Percentiles rank a stretch among this genome's conserved stretches.
Conservation (phyloP, 2,329 filamentous ascomycete species). For the Epichloe sibirici region DNA sequence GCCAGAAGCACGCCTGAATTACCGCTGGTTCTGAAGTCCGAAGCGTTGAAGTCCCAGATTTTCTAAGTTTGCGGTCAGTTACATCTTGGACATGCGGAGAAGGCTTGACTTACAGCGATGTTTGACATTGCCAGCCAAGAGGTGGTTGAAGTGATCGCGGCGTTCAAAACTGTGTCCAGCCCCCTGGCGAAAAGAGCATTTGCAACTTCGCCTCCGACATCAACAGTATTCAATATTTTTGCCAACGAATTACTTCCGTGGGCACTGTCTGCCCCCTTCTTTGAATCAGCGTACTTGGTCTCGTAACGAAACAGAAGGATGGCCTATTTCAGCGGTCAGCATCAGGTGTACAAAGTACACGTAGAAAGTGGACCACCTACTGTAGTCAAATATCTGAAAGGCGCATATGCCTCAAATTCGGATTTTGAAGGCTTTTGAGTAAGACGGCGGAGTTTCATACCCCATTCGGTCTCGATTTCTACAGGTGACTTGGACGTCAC, state of each 20-base stretch:
- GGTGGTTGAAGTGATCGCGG: constrained; percentile 12
- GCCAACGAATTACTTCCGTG: not conserved
- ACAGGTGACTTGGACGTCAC: constrained; percentile 7
- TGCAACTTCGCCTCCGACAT: constrained; percentile 11
- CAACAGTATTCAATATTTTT: constrained; percentile 1
- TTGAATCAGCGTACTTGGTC: not conserved
- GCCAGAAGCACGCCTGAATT: constrained; percentile 15
- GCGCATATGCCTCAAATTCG: not conserved
- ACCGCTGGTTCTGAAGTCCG: constrained; percentile 8
- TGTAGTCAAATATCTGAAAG: constrained; percentile 6
- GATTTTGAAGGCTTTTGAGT: not conserved
- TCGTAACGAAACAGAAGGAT: constrained; percentile 8
- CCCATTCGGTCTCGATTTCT: constrained; percentile 5
- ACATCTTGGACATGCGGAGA: not conserved
- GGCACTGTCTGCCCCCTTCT: not conserved
- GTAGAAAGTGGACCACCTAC: not conserved
- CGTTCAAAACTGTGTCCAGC: constrained; percentile 10
- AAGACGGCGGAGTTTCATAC: not conserved
- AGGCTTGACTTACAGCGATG: constrained; percentile 13
- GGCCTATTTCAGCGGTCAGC: not conserved
- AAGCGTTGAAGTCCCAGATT: constrained; percentile 15
- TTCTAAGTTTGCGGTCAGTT: constrained; percentile 10
- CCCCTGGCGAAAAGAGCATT: constrained; percentile 13
- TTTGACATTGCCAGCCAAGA: constrained; percentile 14
- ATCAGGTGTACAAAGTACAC: not conserved